Evolutionary conservation across 1,284 basidiomycete species (phyloP).

Genomic region (Erythrobasidium hasegawianum): DNA sequence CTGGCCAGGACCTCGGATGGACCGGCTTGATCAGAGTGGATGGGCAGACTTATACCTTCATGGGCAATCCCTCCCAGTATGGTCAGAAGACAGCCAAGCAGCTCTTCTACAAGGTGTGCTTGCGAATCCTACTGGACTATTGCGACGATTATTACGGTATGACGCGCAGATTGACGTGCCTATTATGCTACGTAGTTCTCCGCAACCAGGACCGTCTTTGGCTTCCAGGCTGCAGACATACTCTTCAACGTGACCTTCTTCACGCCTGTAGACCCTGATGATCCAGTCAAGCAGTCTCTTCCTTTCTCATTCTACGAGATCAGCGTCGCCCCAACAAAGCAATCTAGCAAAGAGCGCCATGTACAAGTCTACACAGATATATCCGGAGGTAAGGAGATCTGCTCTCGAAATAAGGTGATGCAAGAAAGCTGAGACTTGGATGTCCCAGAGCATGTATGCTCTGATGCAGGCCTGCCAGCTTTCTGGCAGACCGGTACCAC

Average conservation of each 20-base stretch:
- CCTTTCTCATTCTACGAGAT: slow-evolving; percentile 3
- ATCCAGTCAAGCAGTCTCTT: slow-evolving; percentile 22
- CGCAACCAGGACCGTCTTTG: slow-evolving; percentile 9
- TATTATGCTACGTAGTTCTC: slow-evolving; percentile 6
- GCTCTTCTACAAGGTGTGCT: slow-evolving; percentile 6
- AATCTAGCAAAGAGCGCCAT: background rate
- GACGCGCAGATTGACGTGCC: background rate
- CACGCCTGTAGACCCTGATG: slow-evolving; percentile 5
- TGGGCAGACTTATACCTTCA: slow-evolving; percentile 6
- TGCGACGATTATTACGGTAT: too few species aligned
- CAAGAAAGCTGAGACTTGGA: too few species aligned
- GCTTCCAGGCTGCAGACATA: slow-evolving; percentile 12
- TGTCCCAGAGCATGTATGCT: background rate
- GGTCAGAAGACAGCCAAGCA: slow-evolving; percentile 7
- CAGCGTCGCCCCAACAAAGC: too few species aligned
- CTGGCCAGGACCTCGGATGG: slow-evolving; percentile 14
- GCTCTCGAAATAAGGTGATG: too few species aligned
- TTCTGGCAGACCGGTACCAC: slow-evolving; percentile 1
- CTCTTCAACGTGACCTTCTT: slow-evolving; percentile 1
- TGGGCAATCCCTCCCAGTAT: slow-evolving; percentile 10
- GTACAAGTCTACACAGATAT: slow-evolving; percentile 8
- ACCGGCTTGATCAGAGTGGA: slow-evolving; percentile 16
- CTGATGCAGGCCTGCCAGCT: background rate
- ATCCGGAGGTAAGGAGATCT: slow-evolving; percentile 4
- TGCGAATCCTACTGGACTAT: too few species aligned